Evolutionary conservation across 2,329 filamentous ascomycete genomes (phyloP).

Genomic region (Neocatenulostroma microsporum): DNA sequence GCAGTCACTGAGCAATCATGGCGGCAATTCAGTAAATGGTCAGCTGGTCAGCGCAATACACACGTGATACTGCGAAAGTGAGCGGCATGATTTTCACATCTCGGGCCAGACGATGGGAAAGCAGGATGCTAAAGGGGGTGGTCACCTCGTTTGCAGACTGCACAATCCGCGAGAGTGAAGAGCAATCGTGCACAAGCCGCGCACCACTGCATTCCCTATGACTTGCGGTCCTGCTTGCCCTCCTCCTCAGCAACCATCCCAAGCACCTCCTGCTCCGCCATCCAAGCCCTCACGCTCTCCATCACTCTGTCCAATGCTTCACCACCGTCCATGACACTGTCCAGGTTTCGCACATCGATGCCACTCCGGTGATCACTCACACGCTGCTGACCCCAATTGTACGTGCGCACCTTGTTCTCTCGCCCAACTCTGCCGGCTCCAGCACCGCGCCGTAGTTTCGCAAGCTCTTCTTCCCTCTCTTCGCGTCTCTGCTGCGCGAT

Average conservation of each 20-base stretch:
- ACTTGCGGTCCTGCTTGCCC: conserved; percentile 3
- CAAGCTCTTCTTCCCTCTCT: conserved; percentile 72
- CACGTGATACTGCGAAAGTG: no score
- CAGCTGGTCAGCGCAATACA: no score
- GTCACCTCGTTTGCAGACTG: no score
- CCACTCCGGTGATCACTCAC: conserved; percentile 86
- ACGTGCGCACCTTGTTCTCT: conserved; percentile 89
- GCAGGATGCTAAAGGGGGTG: no score
- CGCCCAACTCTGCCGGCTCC: conserved; percentile 74
- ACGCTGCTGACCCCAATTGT: conserved; percentile 71
- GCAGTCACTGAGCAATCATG: no score
- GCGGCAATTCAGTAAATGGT: no score
- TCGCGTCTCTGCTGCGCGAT: conserved; percentile 74
- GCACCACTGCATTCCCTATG: no score
- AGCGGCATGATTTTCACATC: no score
- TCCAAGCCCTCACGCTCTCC: conserved; percentile 68
- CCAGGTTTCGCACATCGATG: conserved; percentile 69
- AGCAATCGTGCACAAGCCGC: no score
- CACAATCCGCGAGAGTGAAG: no score
- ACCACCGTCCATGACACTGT: conserved; percentile 69
- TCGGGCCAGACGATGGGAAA: no score
- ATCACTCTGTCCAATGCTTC: conserved; percentile 67
- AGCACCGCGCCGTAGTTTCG: conserved; percentile 66
- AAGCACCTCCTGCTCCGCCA: conserved; percentile 66
- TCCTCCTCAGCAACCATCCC: conserved; percentile 42